Base-by-base conservation (phyloP, 305 asterid genomes). In the Fraxinus paxiana region DNA sequence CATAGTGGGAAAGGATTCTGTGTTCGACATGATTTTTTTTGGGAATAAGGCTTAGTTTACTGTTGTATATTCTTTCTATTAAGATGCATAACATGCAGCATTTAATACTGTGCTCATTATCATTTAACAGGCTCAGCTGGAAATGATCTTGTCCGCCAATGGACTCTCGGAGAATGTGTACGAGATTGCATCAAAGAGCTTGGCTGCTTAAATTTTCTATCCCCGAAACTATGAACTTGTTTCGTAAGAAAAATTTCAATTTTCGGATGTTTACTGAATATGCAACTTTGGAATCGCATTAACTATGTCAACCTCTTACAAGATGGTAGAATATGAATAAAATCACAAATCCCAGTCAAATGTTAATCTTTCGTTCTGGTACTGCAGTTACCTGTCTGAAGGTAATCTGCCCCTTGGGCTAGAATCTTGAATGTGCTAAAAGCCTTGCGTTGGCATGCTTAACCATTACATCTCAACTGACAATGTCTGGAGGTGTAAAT, bases 101-200 rank as follows among this genome's bases (percentile, higher is more conserved):
- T 9, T 41, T 24, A 43, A 70, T 26, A 12, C 7, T 17, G 0
- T n/a, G 6, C 13, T 69, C 18, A n/a, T 0, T 24, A 15, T 17
- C 2, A 73, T 81, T 71, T 82, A 83, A 83, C 95, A 93, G 97
- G 93, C 90, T 31, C 97, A 91, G 85, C 87, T 93, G 84, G 94
- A 93, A 85, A 92, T 90, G 94, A 92, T 93, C 77, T 71, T 92
- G 88, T 75, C 91, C 0, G 76, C 90, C 10, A 89, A 90, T 80
- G 97, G 97, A 17, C 93, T 93, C 2, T 93, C 97, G 0, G 97
- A 92, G 85, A 92, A 92, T 59, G 97, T 92, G 71, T 93, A 82
- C 63, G 97, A 93, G 88, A 92, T 93, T 10, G 97, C 91, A 26
- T 93, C 97, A 6, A 93, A 93, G 93, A 93, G 97, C 84, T 82